Percentiles rank a stretch among this genome's conserved stretches.
phyloP scores from a whole-genome alignment of 129 eudicot species.

The Heracleum sosnowskyi region DNA sequence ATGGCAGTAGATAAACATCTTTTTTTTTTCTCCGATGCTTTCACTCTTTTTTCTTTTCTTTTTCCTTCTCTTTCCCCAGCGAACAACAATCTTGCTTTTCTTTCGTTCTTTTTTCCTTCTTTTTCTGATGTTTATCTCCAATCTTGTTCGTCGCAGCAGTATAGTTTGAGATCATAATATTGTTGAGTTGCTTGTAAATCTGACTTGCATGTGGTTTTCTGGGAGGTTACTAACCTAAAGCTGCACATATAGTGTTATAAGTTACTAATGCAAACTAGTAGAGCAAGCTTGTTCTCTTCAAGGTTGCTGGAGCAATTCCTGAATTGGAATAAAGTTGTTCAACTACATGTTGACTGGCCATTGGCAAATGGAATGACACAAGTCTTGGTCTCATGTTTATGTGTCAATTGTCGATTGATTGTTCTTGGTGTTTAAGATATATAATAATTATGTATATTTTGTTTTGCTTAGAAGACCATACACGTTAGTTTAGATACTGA shows the following conservation, averaged over 20 bases:
- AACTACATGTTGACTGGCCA: background rate
- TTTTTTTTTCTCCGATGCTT: conserved; percentile 26
- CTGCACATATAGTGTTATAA: background rate
- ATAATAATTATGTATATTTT: background rate
- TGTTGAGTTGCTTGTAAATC: background rate
- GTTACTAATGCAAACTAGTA: background rate
- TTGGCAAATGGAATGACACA: background rate
- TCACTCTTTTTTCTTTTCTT: conserved; percentile 40
- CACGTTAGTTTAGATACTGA: background rate
- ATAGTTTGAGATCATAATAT: background rate
- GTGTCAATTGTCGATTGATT: background rate
- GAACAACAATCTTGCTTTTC: conserved; percentile 30
- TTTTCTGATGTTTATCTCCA: background rate
- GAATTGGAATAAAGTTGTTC: background rate
- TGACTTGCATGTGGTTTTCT: background rate
- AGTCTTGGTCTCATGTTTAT: background rate
- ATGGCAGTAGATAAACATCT: conserved; percentile 16
- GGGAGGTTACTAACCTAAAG: background rate
- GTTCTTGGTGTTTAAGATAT: background rate
- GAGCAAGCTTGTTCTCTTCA: background rate
- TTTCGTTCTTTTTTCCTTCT: background rate
- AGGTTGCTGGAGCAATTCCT: background rate
- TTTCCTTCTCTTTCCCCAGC: conserved; percentile 56
- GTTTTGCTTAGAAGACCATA: background rate
- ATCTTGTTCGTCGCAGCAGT: background rate